Conservation (phyloP, 805 yeast genomes). For the Lipomyces japonicus region DNA sequence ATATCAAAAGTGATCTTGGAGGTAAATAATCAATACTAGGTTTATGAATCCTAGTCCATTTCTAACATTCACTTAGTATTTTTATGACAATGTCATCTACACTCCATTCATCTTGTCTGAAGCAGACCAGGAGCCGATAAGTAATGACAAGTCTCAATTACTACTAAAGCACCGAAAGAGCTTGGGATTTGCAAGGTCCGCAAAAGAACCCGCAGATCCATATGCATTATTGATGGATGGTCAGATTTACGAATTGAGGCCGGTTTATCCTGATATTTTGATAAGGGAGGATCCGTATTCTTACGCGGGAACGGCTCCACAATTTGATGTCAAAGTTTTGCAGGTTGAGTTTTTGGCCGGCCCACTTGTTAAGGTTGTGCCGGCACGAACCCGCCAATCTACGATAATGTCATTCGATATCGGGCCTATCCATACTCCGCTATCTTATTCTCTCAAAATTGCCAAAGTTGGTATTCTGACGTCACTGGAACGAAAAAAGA, state of each 20-base stretch:
- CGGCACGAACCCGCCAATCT: constrained; percentile 38
- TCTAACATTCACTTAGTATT: constrained; percentile 43
- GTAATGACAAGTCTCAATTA: constrained; percentile 4
- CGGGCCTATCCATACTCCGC: not conserved
- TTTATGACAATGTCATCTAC: constrained; percentile 62
- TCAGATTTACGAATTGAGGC: constrained; percentile 37
- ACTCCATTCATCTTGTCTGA: constrained; percentile 52
- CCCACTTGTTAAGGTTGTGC: constrained; percentile 38
- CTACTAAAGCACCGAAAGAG: constrained; percentile 36
- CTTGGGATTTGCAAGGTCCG: constrained; percentile 35
- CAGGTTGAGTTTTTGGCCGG: constrained; percentile 35
- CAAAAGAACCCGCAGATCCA: constrained; percentile 38
- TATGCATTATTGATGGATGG: constrained; percentile 37
- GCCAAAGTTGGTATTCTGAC: constrained; percentile 41
- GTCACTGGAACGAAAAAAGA: constrained; percentile 37
- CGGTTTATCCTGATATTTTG: constrained; percentile 32
- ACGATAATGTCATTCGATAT: not conserved
- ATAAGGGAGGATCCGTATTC: constrained; percentile 34
- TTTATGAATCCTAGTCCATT: constrained; percentile 31
- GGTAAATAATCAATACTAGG: constrained; percentile 38
- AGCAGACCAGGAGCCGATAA: constrained; percentile 32
- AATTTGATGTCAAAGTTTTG: constrained; percentile 30
- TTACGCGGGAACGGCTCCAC: constrained; percentile 28
- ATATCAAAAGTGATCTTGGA: constrained; percentile 40
- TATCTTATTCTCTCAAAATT: constrained; percentile 33